Conservation (phyloP, 2,329 filamentous ascomycete genomes). For the Colletotrichum scovillei region DNA sequence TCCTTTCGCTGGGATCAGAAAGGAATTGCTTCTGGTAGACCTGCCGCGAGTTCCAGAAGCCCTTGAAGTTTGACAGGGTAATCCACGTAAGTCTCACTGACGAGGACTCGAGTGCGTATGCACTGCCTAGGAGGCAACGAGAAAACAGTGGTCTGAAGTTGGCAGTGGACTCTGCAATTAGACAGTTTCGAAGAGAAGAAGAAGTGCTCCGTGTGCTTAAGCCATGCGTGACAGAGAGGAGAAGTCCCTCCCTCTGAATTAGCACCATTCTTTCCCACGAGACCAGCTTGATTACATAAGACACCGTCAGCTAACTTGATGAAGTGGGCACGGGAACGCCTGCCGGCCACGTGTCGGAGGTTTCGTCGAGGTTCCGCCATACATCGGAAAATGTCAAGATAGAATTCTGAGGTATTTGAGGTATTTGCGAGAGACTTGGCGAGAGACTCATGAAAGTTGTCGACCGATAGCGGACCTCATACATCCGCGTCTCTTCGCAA, state of each 20-base stretch:
- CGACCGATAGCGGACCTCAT: conserved; percentile 22
- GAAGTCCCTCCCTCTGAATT: background rate
- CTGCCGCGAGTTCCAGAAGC: background rate
- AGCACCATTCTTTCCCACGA: background rate
- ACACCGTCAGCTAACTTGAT: background rate
- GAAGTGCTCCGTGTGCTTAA: background rate
- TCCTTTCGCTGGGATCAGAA: background rate
- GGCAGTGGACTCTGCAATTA: background rate
- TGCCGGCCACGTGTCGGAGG: background rate
- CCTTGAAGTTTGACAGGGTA: background rate
- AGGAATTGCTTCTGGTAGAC: background rate
- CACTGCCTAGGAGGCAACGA: too few species aligned
- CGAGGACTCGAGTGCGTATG: too few species aligned
- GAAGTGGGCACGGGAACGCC: background rate
- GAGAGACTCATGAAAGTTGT: background rate
- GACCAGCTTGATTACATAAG: background rate
- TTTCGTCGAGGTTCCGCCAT: background rate
- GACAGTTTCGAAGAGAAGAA: background rate
- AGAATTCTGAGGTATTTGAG: background rate
- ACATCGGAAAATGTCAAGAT: too few species aligned
- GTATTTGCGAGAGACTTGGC: background rate
- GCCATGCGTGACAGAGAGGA: background rate
- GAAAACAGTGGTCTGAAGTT: background rate
- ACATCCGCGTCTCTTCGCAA: conserved; percentile 16
- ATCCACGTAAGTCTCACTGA: background rate